Evolutionary conservation across 2,329 filamentous ascomycete genomes (phyloP).

Genomic region (Diplodia sapinea): DNA sequence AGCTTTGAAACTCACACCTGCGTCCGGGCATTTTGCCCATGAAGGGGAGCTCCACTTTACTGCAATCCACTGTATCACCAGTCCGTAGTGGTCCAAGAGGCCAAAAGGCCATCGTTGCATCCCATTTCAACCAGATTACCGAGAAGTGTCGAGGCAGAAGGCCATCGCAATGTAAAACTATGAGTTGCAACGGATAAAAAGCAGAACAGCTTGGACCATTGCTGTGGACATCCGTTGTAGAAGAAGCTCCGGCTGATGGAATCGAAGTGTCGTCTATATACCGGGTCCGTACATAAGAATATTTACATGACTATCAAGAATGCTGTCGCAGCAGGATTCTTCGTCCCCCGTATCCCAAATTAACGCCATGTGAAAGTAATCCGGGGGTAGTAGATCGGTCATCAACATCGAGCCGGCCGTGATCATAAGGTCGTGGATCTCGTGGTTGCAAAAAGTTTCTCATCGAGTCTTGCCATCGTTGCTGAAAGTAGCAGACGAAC

Average conservation of each 20-base stretch:
- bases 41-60: too few relatives aligned
- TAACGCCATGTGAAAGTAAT: conserved; percentile 18
- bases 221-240: not conserved
- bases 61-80: not conserved
- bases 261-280: conserved; percentile 25
- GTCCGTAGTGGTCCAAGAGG: not conserved
- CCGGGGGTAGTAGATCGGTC: conserved; percentile 25
- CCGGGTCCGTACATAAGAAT: conserved; percentile 24
- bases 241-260: not conserved
- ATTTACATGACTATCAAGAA: conserved; percentile 21
- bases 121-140: conserved; percentile 7
- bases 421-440: conserved; percentile 26
- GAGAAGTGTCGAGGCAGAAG: conserved; percentile 7
- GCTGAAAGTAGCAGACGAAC: conserved; percentile 19
- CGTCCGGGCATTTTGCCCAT: too few relatives aligned
- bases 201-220: not conserved
- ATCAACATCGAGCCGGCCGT: conserved; percentile 28
- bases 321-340: conserved; percentile 24
- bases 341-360: conserved; percentile 15
- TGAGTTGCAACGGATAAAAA: not conserved
- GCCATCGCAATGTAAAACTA: not conserved
- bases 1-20: too few relatives aligned
- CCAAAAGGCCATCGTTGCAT: not conserved
- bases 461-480: conserved; percentile 15
- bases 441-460: conserved; percentile 17